Evolutionary conservation across 2,329 filamentous ascomycete genomes (phyloP), one percentile per base, ranked within the genome.

Genomic region (Ophiostoma montium): DNA sequence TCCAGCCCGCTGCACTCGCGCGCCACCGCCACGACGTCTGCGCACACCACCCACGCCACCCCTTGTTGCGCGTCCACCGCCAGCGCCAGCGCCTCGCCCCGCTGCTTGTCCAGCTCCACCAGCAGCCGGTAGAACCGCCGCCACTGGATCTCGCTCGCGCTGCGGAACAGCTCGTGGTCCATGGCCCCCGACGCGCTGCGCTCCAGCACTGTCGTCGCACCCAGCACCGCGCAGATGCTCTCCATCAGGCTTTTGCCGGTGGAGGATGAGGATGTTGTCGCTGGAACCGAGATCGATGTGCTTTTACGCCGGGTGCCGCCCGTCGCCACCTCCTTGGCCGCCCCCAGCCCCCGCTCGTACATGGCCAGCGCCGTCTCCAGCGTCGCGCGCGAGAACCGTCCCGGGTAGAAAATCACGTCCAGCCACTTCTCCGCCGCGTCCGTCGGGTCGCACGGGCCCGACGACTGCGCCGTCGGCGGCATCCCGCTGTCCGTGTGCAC

Each of bases 391-490:
- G 85, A 84, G 60, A 94, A 96, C 48, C 84, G 79, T 15, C 86
- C 87, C 1, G 92, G 90, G 52, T 78, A 80, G 57, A 96, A 75
- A 51, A 98, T 78, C 55, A 84, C 84, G 27, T 84, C 73, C 9
- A 95, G 68, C 92, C 92, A 98, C 61, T 84, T 84, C 58, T 95
- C 86, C 0, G 82, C 82, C 7, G 80, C 70, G 63, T 89, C 82
- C 30, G 78, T 74, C 32, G 81, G 67, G 59, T 86, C 82, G 53
- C 76, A 76, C 13, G 76, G 65, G 13, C 76, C 70, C n/a, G 80
- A 72, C 15, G 71, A 67, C 32, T 78, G 78, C 6, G 75, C 70
- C 3, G 71, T 67, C 19, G 73, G 67, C 30, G 71, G 67, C 30
- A 71, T 62, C 10, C 72, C 65, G 18, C 70, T 74, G 52, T 86